Conservation (phyloP, 306 rosid genomes). For the Citrullus mucosospermus region DNA sequence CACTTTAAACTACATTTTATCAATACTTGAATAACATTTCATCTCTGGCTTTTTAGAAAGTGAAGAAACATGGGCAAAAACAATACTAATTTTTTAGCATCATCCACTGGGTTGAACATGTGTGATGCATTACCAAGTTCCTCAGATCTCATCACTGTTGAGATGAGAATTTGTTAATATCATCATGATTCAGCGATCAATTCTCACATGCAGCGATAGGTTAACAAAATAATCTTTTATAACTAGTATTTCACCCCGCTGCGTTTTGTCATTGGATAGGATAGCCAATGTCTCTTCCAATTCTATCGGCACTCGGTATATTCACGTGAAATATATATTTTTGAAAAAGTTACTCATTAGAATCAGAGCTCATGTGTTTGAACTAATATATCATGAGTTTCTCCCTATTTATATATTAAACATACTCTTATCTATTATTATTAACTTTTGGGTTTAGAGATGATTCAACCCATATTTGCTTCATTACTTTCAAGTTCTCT, state of each 20-base stretch:
- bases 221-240: neutral
- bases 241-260: neutral
- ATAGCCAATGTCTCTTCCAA: neutral
- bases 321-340: neutral
- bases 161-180: neutral
- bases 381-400: neutral
- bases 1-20: neutral
- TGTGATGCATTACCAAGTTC: neutral
- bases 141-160: neutral
- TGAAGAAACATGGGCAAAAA: neutral
- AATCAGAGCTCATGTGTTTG: neutral
- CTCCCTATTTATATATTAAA: neutral
- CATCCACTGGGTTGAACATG: neutral
- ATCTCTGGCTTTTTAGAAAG: neutral
- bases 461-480: neutral
- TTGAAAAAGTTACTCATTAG: neutral
- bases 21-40: neutral
- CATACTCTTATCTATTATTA: neutral
- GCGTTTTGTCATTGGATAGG: neutral
- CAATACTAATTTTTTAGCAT: neutral
- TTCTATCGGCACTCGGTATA: neutral
- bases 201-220: neutral
- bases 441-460: neutral
- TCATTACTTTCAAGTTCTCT: neutral
- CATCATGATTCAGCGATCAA: neutral